These are phyloP conservation scores for Sapria himalayana DNA, from an alignment of 345 rosid genomes.

Conservation along the genomic window DNA sequence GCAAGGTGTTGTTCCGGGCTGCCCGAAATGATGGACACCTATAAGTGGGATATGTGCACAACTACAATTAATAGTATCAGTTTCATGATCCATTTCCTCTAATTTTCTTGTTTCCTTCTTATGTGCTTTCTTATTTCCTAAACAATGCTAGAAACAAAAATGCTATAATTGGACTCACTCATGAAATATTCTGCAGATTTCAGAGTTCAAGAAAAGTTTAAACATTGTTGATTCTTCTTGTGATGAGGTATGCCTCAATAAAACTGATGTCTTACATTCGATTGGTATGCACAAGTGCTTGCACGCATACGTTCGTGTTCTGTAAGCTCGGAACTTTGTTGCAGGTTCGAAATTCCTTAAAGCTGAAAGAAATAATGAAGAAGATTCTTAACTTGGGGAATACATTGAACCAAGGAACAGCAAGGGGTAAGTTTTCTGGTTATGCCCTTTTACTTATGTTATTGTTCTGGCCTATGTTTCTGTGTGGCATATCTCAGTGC, in stretches of 20 bases:
- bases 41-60: too few relatives aligned
- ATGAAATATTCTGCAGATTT: constrained; percentile 24
- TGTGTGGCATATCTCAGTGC: too few relatives aligned
- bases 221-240: constrained; percentile 77
- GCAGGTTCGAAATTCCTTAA: constrained; percentile 72
- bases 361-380: constrained; percentile 89
- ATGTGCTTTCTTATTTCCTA: not conserved
- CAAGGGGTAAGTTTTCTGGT: constrained; percentile 47
- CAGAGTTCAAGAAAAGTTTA: constrained; percentile 73
- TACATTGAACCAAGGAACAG: constrained; percentile 90
- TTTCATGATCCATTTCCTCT: too few relatives aligned
- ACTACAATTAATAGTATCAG: too few relatives aligned
- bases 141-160: too few relatives aligned
- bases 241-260: constrained; percentile 42
- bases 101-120: too few relatives aligned
- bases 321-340: too few relatives aligned
- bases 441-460: constrained; percentile 1
- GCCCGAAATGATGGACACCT: too few relatives aligned
- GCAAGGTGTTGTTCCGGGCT: too few relatives aligned
- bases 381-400: constrained; percentile 82
- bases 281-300: not conserved
- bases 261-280: constrained; percentile 6
- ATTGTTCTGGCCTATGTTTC: too few relatives aligned
- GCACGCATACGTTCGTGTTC: too few relatives aligned
- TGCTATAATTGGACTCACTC: constrained; percentile 7